Conservation (phyloP, 1,284 basidiomycete species). For the Fistulina hepatica region DNA sequence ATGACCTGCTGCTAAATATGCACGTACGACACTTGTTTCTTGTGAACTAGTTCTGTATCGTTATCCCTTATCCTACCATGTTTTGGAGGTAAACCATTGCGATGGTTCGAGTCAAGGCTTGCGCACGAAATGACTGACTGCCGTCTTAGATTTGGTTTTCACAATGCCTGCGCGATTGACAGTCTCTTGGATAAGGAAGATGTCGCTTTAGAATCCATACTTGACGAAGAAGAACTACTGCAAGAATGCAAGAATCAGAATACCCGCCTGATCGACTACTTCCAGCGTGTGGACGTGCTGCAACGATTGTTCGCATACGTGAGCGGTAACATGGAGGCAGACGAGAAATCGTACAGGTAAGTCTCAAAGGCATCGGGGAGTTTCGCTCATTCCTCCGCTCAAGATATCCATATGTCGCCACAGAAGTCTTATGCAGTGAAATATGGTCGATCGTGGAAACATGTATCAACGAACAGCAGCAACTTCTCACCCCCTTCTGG, state of each 20-base stretch:
- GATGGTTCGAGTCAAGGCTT: no score
- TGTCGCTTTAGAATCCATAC: conserved; percentile 77
- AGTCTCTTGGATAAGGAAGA: conserved; percentile 76
- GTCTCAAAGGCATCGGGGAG: conserved; percentile 21
- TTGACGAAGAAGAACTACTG: conserved; percentile 90
- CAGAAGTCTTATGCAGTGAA: conserved; percentile 93
- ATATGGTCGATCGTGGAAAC: conserved; percentile 92
- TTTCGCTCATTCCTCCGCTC: conserved; percentile 1
- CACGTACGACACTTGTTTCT: no score
- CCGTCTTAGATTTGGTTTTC: conserved; percentile 82
- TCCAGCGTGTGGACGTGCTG: conserved; percentile 70
- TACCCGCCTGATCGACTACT: conserved; percentile 77
- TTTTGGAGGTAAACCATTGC: no score
- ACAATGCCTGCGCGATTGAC: conserved; percentile 76
- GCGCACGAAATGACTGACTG: no score
- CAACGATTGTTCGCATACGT: conserved; percentile 76
- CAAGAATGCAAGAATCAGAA: conserved; percentile 96
- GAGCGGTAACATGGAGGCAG: conserved; percentile 72
- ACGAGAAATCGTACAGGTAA: conserved; percentile 71
- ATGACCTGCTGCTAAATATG: no score
- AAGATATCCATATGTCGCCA: conserved; percentile 90
- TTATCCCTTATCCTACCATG: no score
- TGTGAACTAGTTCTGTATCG: no score
- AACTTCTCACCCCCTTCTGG: conserved; percentile 84
- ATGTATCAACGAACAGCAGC: conserved; percentile 63